Percentiles rank a stretch among this genome's conserved stretches.
These are phyloP conservation scores for Funneliformis caledonium DNA, from an alignment of 371 early-diverging fungal species.

Conservation along the genomic window DNA sequence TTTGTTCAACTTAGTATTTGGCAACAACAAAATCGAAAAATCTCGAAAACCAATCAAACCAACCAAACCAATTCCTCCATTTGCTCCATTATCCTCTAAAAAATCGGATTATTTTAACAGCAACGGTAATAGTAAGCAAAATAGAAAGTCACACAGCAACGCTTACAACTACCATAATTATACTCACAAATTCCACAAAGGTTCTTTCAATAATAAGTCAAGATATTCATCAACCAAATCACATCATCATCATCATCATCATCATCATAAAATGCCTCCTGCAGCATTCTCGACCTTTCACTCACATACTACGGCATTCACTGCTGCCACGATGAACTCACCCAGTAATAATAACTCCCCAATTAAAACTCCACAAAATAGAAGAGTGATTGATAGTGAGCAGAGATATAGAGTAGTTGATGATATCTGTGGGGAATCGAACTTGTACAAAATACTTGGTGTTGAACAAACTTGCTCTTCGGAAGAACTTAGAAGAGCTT, in stretches of 20 bases:
- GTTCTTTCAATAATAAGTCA: neutral
- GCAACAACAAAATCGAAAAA: neutral
- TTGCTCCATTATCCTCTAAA: no score
- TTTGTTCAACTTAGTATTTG: neutral
- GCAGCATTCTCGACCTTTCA: constrained; percentile 8
- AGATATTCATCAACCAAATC: neutral
- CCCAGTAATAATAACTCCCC: neutral
- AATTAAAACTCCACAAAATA: neutral
- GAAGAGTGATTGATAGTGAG: neutral
- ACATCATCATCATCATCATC: neutral
- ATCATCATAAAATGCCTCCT: neutral
- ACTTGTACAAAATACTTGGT: constrained; percentile 41
- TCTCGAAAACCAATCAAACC: neutral
- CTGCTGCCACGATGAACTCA: constrained; percentile 4
- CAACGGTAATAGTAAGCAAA: neutral
- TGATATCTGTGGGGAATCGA: constrained; percentile 39
- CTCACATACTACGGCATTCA: neutral
- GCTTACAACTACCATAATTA: neutral
- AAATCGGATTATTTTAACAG: neutral
- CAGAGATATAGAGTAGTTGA: constrained; percentile 33
- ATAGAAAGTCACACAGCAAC: neutral
- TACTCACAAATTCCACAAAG: neutral
- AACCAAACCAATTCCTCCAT: neutral
- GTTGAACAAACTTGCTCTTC: constrained; percentile 9
- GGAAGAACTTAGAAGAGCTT: constrained; percentile 41